Evolutionary conservation across 1,284 basidiomycete genomes (phyloP).

Genomic region (Mycosarcoma mackinlayi): DNA sequence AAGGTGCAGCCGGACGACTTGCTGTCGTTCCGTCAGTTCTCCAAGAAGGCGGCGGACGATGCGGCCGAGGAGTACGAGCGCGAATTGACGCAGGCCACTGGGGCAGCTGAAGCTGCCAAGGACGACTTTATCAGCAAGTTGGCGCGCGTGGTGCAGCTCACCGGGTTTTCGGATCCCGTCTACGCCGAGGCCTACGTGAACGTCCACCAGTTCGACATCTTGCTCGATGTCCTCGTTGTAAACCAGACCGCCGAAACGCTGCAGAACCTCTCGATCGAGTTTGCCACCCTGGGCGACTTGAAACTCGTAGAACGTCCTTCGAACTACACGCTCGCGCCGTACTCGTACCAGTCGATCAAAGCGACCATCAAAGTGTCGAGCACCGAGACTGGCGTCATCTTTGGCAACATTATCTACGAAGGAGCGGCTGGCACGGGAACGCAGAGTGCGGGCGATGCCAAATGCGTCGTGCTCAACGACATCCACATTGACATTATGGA

Average conservation of each 20-base stretch:
- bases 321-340: constrained; percentile 91
- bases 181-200: constrained; percentile 99
- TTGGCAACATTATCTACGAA: constrained; percentile 97
- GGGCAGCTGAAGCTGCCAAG: constrained; percentile 78
- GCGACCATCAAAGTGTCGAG: constrained; percentile 89
- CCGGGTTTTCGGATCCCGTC: constrained; percentile 97
- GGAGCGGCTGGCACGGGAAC: constrained; percentile 59
- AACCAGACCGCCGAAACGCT: constrained; percentile 95
- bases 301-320: constrained; percentile 96
- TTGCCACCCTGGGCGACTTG: constrained; percentile 95
- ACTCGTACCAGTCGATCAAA: constrained; percentile 98
- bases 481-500: constrained; percentile 99
- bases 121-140: constrained; percentile 98
- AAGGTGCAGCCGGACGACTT: constrained; percentile 92
- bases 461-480: constrained; percentile 88
- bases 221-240: constrained; percentile 91
- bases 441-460: constrained; percentile 71
- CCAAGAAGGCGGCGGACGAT: constrained; percentile 79
- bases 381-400: constrained; percentile 97
- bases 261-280: constrained; percentile 96
- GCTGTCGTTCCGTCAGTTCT: constrained; percentile 91
- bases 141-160: constrained; percentile 92
- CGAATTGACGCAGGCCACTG: constrained; percentile 90
- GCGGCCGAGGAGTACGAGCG: constrained; percentile 78
- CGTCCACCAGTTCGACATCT: constrained; percentile 97